Conservation (phyloP, 2,329 filamentous ascomycete genomes). For the Ophiognomonia clavigignenti-juglandacearum region DNA sequence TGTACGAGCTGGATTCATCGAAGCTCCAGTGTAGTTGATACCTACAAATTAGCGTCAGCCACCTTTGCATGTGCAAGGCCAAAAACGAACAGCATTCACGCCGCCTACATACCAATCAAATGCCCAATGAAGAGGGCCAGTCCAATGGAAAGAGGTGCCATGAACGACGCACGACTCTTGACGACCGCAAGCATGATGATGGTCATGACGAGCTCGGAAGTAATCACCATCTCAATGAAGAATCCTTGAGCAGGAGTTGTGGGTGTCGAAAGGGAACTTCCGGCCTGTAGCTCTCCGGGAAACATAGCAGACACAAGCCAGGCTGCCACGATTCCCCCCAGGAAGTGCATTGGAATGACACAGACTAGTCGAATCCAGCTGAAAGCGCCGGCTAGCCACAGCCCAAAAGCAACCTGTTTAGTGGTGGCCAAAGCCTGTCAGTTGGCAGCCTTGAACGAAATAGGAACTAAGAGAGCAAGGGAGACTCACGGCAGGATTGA, state of each 20-base stretch:
- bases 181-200: conserved; percentile 54
- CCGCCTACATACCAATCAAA: neutral
- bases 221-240: conserved; percentile 49
- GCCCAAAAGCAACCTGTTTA: conserved; percentile 32
- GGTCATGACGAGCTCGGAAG: conserved; percentile 43
- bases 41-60: conserved; percentile 16
- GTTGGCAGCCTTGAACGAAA: neutral
- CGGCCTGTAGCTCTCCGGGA: conserved; percentile 32
- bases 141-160: conserved; percentile 1
- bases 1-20: conserved; percentile 41
- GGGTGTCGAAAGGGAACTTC: conserved; percentile 36
- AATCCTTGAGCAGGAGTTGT: conserved; percentile 40
- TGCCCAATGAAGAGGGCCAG: neutral
- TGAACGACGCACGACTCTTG: conserved; percentile 54
- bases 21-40: conserved; percentile 37
- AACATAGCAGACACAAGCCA: conserved; percentile 35
- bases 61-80: neutral
- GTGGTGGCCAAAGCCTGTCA: too few relatives aligned
- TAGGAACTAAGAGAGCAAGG: neutral
- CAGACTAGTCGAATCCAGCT: conserved; percentile 34
- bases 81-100: neutral
- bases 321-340: conserved; percentile 31
- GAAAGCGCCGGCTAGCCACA: conserved; percentile 41
- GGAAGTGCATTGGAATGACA: conserved; percentile 15
- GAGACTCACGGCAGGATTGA: neutral